Percentiles rank a stretch among this genome's conserved stretches.
Evolutionary conservation across 441 rosid genomes (phyloP).

Genomic region (Rhodomyrtus psidioides): DNA sequence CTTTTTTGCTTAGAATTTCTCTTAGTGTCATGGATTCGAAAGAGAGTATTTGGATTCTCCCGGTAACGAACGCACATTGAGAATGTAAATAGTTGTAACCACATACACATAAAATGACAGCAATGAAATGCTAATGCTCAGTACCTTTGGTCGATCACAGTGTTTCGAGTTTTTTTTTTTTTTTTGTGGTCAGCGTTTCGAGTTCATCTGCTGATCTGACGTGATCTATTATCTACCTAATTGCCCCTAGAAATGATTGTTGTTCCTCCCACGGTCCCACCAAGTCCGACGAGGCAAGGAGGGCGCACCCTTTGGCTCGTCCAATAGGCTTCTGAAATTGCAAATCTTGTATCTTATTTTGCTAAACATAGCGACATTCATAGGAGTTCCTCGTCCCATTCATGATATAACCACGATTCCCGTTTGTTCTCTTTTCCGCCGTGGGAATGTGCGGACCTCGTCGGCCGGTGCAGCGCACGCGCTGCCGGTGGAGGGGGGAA

Average conservation of each 20-base stretch:
- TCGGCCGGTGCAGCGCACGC: neutral
- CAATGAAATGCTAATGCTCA: too few relatives aligned
- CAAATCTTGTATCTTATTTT: neutral
- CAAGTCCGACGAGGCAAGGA: neutral
- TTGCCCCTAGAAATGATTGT: neutral
- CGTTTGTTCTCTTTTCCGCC: neutral
- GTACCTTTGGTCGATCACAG: neutral
- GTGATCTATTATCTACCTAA: neutral
- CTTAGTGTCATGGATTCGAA: too few relatives aligned
- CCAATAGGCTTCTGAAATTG: neutral
- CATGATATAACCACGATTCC: neutral
- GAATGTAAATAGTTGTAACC: too few relatives aligned
- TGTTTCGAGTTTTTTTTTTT: neutral
- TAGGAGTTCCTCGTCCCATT: neutral
- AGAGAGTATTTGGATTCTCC: too few relatives aligned
- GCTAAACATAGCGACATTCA: neutral
- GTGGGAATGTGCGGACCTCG: neutral
- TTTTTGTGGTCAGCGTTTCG: too few relatives aligned
- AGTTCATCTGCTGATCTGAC: neutral
- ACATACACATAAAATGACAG: too few relatives aligned
- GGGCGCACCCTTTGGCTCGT: neutral
- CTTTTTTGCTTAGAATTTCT: too few relatives aligned
- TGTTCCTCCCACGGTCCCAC: too few relatives aligned
- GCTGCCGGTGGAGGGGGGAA: neutral
- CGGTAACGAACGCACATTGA: too few relatives aligned